These are phyloP conservation scores for Piloderma croceum DNA, from an alignment of 768 basidiomycete species.

Conservation along the genomic window DNA sequence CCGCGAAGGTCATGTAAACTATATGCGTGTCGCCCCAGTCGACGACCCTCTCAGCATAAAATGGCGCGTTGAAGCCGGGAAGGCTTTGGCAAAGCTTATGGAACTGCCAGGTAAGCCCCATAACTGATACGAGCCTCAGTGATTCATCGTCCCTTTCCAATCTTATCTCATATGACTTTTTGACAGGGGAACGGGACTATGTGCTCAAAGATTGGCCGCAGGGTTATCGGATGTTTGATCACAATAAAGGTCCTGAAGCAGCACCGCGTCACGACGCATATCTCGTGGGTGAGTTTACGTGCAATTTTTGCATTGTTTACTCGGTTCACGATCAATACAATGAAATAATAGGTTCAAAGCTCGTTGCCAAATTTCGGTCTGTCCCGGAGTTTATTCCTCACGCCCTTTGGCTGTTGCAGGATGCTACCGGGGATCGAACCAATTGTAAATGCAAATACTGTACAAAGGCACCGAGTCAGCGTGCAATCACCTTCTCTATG, in stretches of 20 bases:
- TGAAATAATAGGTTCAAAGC: constrained; percentile 31
- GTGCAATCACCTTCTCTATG: constrained; percentile 61
- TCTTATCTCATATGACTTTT: constrained; percentile 2
- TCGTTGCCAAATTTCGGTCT: constrained; percentile 61
- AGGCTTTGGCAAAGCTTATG: constrained; percentile 37
- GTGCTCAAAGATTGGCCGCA: constrained; percentile 60
- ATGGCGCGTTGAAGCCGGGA: constrained; percentile 37
- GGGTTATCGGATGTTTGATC: constrained; percentile 68
- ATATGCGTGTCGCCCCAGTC: constrained; percentile 34
- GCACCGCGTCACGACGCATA: constrained; percentile 71
- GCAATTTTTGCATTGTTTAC: constrained; percentile 3
- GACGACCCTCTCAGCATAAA: constrained; percentile 36
- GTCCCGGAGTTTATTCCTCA: constrained; percentile 84
- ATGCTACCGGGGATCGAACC: constrained; percentile 38
- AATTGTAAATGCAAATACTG: constrained; percentile 78
- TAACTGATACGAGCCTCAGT: neutral
- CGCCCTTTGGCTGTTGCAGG: constrained; percentile 69
- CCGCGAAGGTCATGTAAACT: constrained; percentile 41
- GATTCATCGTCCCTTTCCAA: constrained; percentile 1
- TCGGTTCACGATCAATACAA: constrained; percentile 2
- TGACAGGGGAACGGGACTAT: constrained; percentile 47
- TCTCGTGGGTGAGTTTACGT: constrained; percentile 51
- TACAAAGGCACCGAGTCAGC: constrained; percentile 53
- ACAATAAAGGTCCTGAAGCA: constrained; percentile 56
- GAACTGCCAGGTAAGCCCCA: constrained; percentile 44